phyloP scores from a whole-genome alignment of 371 early-diverging fungal genomes.

The Saksenaea vasiformis region DNA sequence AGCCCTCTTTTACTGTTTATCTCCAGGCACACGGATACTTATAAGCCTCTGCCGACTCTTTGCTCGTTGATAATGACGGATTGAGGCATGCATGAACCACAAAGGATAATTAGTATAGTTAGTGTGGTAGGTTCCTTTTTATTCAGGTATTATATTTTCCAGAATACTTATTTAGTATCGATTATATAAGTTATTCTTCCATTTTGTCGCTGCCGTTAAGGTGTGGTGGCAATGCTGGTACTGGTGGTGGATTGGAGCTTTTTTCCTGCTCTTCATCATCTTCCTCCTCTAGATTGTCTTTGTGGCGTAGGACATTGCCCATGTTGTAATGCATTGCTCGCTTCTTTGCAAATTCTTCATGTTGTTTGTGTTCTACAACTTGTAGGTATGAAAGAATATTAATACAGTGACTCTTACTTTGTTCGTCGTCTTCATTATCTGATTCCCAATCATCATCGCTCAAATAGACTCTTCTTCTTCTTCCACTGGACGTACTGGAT shows the following conservation, averaged over 20 bases:
- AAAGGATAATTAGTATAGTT: too few relatives aligned
- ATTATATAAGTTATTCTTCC: slow-evolving; percentile 17
- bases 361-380: slow-evolving; percentile 43
- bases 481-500: slow-evolving; percentile 33
- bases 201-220: slow-evolving; percentile 10
- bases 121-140: too few relatives aligned
- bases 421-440: slow-evolving; percentile 45
- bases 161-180: background rate
- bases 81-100: too few relatives aligned
- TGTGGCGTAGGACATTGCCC: slow-evolving; percentile 63
- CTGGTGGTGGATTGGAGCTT: slow-evolving; percentile 18
- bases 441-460: slow-evolving; percentile 59
- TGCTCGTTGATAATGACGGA: too few relatives aligned
- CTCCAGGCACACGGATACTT: too few relatives aligned
- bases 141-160: too few relatives aligned
- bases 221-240: slow-evolving; percentile 16
- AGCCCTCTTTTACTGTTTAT: too few relatives aligned
- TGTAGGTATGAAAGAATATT: background rate
- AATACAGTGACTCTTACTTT: slow-evolving; percentile 22
- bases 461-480: slow-evolving; percentile 34
- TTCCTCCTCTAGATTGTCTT: slow-evolving; percentile 48
- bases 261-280: slow-evolving; percentile 25
- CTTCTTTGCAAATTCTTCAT: slow-evolving; percentile 71
- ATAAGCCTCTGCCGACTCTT: too few relatives aligned
- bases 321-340: slow-evolving; percentile 87